phyloP scores from a whole-genome alignment of 768 basidiomycete genomes.

The Boletus reticulatus region DNA sequence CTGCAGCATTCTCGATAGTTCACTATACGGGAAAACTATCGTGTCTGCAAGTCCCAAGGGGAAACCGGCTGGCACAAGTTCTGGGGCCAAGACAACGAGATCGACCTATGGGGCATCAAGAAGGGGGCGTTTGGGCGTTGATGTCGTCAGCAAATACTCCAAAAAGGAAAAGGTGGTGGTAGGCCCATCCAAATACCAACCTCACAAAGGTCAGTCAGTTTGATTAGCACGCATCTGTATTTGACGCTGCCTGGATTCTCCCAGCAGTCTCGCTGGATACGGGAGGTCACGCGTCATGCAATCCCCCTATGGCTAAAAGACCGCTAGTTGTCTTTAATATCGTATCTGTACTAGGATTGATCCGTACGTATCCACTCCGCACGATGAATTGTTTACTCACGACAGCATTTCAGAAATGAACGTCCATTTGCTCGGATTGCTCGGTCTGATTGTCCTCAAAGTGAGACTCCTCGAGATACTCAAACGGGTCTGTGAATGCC shows the following conservation, averaged over 20 bases:
- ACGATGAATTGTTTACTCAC: not conserved
- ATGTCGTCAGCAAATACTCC: not conserved
- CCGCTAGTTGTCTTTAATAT: conserved; percentile 21
- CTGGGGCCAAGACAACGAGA: conserved; percentile 14
- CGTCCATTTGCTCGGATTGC: conserved; percentile 61
- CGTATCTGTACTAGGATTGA: conserved; percentile 41
- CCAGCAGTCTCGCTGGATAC: conserved; percentile 20
- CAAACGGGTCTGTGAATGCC: conserved; percentile 56
- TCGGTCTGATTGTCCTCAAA: conserved; percentile 64
- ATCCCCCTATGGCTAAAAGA: conserved; percentile 1
- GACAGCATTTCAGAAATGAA: conserved; percentile 43
- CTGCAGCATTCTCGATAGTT: conserved; percentile 43
- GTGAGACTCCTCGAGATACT: conserved; percentile 66
- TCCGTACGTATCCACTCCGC: conserved; percentile 44
- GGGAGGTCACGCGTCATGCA: not conserved
- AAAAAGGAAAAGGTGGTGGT: not conserved
- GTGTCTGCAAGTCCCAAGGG: conserved; percentile 9
- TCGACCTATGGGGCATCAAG: conserved; percentile 12
- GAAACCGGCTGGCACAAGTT: conserved; percentile 17
- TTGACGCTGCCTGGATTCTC: conserved; percentile 1
- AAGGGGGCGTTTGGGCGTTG: conserved; percentile 37
- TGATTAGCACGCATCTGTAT: not conserved
- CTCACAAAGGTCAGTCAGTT: conserved; percentile 36
- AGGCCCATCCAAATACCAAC: conserved; percentile 44
- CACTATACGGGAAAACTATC: conserved; percentile 31